phyloP scores from a whole-genome alignment of 345 rosid genomes.

The Citropsis articulata region DNA sequence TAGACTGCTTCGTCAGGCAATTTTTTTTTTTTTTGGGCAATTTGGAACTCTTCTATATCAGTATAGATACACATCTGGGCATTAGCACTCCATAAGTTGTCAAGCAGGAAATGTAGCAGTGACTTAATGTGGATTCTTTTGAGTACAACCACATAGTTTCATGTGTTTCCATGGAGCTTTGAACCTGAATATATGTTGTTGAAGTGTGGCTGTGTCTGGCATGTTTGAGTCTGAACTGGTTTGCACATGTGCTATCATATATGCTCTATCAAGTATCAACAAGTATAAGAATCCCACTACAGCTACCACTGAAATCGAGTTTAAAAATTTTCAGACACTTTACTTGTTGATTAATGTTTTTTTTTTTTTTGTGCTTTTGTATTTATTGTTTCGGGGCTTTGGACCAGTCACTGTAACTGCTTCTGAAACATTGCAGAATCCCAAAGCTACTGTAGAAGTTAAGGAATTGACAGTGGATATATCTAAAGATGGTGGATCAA shows the following conservation, averaged over 20 bases:
- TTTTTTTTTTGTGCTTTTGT: background rate
- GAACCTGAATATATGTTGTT: background rate
- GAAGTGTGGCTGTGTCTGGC: background rate
- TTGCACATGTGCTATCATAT: background rate
- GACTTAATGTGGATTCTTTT: slow-evolving; percentile 2
- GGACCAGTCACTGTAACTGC: background rate
- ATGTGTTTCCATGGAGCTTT: background rate
- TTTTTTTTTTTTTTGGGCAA: background rate
- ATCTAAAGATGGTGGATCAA: slow-evolving; percentile 77
- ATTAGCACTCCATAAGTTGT: background rate
- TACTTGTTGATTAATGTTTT: background rate
- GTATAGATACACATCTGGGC: background rate
- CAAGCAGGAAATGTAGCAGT: background rate
- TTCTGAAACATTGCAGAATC: slow-evolving; percentile 54
- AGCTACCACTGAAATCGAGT: background rate
- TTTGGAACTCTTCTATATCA: background rate
- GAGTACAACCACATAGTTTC: background rate
- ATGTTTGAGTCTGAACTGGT: slow-evolving; percentile 3
- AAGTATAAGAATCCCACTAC: background rate
- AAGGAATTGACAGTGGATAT: slow-evolving; percentile 77
- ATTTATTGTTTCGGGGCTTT: background rate
- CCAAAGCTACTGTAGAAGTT: slow-evolving; percentile 59
- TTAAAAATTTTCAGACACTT: background rate
- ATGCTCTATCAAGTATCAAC: background rate
- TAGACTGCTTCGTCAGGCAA: background rate